Conservation (phyloP, 441 rosid species). For the Sinapis alba region DNA sequence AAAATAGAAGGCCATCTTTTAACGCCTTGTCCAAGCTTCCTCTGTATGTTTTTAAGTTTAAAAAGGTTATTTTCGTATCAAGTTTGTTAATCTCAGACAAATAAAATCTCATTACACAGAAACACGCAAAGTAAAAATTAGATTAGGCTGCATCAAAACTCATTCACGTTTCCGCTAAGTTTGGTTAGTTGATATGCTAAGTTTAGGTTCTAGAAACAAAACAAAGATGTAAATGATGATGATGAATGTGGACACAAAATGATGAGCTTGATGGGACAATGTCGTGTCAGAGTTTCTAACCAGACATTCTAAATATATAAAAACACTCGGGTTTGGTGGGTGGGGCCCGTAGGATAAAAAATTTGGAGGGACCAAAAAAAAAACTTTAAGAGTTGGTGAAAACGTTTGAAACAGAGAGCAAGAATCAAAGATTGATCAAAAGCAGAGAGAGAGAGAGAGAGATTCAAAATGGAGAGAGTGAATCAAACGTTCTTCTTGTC, state of each 20-base stretch:
- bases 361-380: neutral
- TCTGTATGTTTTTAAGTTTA: neutral
- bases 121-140: neutral
- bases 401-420: neutral
- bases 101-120: neutral
- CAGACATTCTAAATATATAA: neutral
- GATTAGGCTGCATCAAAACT: neutral
- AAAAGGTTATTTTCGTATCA: neutral
- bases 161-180: neutral
- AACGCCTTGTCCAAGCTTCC: too few species aligned
- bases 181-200: neutral
- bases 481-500: constrained; percentile 72
- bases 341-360: neutral
- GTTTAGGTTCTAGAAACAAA: neutral
- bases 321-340: neutral
- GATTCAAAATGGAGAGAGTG: constrained; percentile 30
- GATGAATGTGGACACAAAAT: neutral
- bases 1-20: neutral
- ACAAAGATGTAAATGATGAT: neutral
- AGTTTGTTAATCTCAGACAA: neutral
- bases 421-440: neutral
- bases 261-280: neutral
- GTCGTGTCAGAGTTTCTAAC: neutral
- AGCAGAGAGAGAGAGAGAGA: neutral
- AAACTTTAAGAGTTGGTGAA: neutral